These are phyloP conservation scores for Rhodosorus marinus DNA, from an alignment of 23 red algal species.

Conservation along the genomic window DNA sequence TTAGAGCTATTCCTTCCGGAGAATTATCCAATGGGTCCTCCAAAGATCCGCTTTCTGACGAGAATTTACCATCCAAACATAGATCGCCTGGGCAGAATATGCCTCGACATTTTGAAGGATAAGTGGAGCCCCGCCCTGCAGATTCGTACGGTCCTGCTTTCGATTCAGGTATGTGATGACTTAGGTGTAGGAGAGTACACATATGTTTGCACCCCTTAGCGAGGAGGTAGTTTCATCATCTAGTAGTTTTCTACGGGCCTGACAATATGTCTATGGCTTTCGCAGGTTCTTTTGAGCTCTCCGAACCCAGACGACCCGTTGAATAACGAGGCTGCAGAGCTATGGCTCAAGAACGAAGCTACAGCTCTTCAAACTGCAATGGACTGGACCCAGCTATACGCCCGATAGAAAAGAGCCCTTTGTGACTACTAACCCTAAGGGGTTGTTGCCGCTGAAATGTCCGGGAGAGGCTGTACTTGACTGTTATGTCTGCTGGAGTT, in stretches of 20 bases:
- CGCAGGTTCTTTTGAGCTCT: slow-evolving; percentile 59
- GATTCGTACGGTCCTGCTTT: slow-evolving; percentile 82
- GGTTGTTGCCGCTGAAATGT: too few species aligned
- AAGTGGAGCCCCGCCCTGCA: slow-evolving; percentile 89
- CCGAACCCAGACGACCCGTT: slow-evolving; percentile 91
- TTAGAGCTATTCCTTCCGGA: slow-evolving; percentile 94
- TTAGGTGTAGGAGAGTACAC: background rate
- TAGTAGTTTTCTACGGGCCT: too few species aligned
- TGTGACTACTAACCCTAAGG: too few species aligned
- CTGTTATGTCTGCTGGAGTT: too few species aligned
- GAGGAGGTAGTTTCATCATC: too few species aligned
- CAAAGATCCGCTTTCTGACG: slow-evolving; percentile 87
- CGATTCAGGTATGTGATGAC: slow-evolving; percentile 70
- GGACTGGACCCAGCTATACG: slow-evolving; percentile 73
- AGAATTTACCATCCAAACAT: slow-evolving; percentile 98
- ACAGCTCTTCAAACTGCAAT: slow-evolving; percentile 53
- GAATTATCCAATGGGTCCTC: slow-evolving; percentile 86
- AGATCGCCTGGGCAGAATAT: slow-evolving; percentile 80
- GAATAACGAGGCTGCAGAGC: slow-evolving; percentile 93
- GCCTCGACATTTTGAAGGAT: slow-evolving; percentile 96
- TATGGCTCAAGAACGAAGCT: slow-evolving; percentile 85
- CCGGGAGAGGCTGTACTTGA: too few species aligned
- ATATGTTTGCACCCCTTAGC: background rate
- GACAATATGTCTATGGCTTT: too few species aligned
- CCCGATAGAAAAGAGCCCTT: slow-evolving; percentile 9